Evolutionary conservation across 345 rosid genomes (phyloP).

Genomic region (Xanthoceras sorbifolium): DNA sequence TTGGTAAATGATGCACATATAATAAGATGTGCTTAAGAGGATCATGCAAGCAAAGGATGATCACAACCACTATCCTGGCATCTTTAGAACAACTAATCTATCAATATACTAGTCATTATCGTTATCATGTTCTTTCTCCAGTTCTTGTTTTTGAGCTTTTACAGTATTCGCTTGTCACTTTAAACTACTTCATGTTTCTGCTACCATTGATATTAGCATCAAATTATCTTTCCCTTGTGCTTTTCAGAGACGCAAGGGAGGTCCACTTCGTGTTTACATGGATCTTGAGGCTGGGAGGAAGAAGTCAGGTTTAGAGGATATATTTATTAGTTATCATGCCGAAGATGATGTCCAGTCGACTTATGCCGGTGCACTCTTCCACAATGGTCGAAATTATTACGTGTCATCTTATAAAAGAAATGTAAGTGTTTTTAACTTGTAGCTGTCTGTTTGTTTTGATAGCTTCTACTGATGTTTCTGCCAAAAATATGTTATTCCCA

Average conservation of each 20-base stretch:
- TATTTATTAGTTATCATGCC: slow-evolving; percentile 90
- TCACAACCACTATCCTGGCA: neutral
- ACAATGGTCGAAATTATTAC: slow-evolving; percentile 76
- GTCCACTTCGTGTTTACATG: slow-evolving; percentile 93
- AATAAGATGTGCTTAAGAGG: neutral
- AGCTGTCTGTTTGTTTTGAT: neutral
- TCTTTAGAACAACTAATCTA: neutral
- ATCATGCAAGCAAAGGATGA: neutral
- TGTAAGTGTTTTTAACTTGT: slow-evolving; percentile 40
- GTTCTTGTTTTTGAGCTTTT: slow-evolving; percentile 15
- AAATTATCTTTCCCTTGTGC: slow-evolving; percentile 12
- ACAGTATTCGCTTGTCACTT: neutral
- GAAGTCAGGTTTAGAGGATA: slow-evolving; percentile 79
- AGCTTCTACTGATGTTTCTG: neutral
- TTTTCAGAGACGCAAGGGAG: slow-evolving; percentile 69
- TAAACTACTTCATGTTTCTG: neutral
- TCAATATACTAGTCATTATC: neutral
- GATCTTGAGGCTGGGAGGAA: slow-evolving; percentile 90
- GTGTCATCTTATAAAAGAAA: slow-evolving; percentile 67
- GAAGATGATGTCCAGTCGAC: slow-evolving; percentile 84
- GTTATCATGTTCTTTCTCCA: neutral
- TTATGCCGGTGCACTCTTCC: slow-evolving; percentile 91
- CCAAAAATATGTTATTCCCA: neutral
- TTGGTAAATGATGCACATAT: too few species aligned
- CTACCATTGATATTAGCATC: neutral